phyloP scores from a whole-genome alignment of 768 basidiomycete species.

The Solioccasus polychromus region DNA sequence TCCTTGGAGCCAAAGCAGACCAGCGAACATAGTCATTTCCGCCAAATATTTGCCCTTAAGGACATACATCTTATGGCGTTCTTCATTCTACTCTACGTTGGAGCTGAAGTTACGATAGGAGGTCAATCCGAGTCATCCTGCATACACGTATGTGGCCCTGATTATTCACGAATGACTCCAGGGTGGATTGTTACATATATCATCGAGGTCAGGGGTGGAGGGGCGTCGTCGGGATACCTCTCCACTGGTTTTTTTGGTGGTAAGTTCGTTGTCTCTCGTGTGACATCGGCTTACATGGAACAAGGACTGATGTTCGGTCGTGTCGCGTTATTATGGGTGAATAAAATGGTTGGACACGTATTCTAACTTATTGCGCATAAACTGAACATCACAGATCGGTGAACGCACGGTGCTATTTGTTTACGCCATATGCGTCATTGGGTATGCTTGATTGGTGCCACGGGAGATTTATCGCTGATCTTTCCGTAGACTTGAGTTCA shows the following conservation, averaged over 20 bases:
- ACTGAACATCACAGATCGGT: conserved; percentile 25
- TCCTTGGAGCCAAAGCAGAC: conserved; percentile 18
- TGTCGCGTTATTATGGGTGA: conserved; percentile 27
- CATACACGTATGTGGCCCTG: background rate
- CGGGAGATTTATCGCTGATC: background rate
- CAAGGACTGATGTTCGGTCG: conserved; percentile 31
- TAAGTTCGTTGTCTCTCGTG: background rate
- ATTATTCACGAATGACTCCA: conserved; percentile 12
- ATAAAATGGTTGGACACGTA: conserved; percentile 19
- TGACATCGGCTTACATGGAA: background rate
- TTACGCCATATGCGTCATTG: conserved; percentile 33
- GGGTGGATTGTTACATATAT: conserved; percentile 71
- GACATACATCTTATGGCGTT: conserved; percentile 45
- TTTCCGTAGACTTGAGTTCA: conserved; percentile 50
- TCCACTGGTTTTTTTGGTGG: conserved; percentile 39
- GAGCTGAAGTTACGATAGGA: conserved; percentile 51
- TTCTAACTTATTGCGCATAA: background rate
- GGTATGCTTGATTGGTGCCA: conserved; percentile 2
- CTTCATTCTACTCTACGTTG: conserved; percentile 47
- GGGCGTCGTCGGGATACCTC: conserved; percentile 45
- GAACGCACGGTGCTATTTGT: conserved; percentile 28
- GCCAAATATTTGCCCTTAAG: conserved; percentile 43
- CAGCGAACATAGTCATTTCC: conserved; percentile 38
- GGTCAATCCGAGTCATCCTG: conserved; percentile 22
- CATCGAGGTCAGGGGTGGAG: conserved; percentile 41